Conservation (phyloP, 805 yeast genomes). For the Lipomyces spencermartinsiae region DNA sequence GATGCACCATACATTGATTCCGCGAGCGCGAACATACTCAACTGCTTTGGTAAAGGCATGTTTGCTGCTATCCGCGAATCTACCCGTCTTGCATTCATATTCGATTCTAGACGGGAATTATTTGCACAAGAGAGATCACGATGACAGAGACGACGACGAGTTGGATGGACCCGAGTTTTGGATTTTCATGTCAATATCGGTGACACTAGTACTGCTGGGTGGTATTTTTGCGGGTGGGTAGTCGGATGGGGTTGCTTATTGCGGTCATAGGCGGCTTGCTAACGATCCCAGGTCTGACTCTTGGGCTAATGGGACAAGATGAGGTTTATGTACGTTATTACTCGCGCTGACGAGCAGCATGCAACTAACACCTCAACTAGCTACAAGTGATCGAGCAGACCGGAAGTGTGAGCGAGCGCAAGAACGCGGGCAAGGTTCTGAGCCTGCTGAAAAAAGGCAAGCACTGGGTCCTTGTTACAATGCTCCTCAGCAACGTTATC, state of each 20-base stretch:
- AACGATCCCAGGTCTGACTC: conserved; percentile 58
- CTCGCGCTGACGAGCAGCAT: background rate
- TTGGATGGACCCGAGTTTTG: conserved; percentile 40
- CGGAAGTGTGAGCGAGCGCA: conserved; percentile 72
- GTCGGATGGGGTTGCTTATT: background rate
- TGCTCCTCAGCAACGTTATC: conserved; percentile 51
- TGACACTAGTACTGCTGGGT: conserved; percentile 70
- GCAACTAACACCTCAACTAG: conserved; percentile 12
- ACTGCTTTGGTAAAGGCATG: conserved; percentile 30
- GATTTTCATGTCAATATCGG: conserved; percentile 53
- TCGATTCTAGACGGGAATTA: background rate
- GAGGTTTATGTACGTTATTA: conserved; percentile 65
- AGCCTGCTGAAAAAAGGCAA: conserved; percentile 78
- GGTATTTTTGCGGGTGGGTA: conserved; percentile 82
- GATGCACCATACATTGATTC: conserved; percentile 28
- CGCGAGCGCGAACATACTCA: conserved; percentile 25
- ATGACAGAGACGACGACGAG: conserved; percentile 30
- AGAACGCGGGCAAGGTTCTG: conserved; percentile 74
- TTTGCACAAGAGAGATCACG: conserved; percentile 11
- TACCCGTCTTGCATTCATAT: conserved; percentile 8
- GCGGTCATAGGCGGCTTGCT: background rate
- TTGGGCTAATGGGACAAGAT: conserved; percentile 97
- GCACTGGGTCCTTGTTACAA: conserved; percentile 94
- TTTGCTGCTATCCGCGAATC: conserved; percentile 29
- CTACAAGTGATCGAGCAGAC: conserved; percentile 85